Base-by-base conservation (phyloP, 164 flowering plant genomes). In the Malania oleifera region DNA sequence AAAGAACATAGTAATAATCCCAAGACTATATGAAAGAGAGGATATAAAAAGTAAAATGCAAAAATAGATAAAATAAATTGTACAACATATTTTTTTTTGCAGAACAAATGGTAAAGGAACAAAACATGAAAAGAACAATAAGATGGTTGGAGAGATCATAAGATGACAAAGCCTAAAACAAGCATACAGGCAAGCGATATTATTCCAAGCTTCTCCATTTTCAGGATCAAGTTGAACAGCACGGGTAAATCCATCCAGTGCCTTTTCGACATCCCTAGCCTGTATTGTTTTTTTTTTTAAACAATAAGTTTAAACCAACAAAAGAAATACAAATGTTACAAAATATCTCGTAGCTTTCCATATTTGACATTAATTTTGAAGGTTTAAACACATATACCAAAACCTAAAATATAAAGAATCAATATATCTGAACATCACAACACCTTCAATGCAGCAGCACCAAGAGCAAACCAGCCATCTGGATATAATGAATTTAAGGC, bases 401-500 rank as follows among this genome's bases (percentile, higher is more conserved):
- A 44, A 10, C 14, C 3, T 13, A 65, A 7, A n/a, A 35, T 54
- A 55, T 24, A 26, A 11, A 39, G 5, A 39, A 15, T 54, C 45
- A 27, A 3, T 28, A 43, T 13, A 22, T 11, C n/a, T 38, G 25
- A 1, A 38, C 2, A 34, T 1, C 8, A 41, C 18, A 18, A 20
- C 64, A 82, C 96, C 91, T 93, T 93, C 67, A 93, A 63, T 12
- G 97, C 95, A 75, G 99, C 99, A 63, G 96, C 86, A 48, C 97
- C 99, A 54, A 93, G 83, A 19, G 97, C 96, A 81, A 93, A 93
- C 99, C 99, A 93, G 28, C 99, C 99, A 84, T 86, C 96, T 35
- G 95, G 87, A 77, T 77, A 80, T 71, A 90, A 62, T 38, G 99
- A 85, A 79, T 93, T 93, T 70, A 93, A 44, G 31, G 90, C 80